A percentile compares a stretch with the other conserved stretches of the same genome.
Evolutionary conservation across 169 alveolate species (phyloP).

Genomic region (Miamiensis avidus): DNA sequence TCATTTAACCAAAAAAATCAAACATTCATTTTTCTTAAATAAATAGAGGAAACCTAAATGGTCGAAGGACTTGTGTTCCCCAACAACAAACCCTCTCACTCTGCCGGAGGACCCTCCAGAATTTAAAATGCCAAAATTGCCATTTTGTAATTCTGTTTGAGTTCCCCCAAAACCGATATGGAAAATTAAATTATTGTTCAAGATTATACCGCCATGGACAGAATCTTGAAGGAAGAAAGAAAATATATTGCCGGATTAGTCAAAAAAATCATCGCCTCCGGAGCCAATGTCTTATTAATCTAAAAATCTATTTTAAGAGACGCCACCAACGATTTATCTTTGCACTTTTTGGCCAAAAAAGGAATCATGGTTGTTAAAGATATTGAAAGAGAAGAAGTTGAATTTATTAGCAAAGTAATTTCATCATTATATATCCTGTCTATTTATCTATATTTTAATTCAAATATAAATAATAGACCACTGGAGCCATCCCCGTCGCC

Average conservation of each 20-base stretch:
- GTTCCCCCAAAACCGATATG: conserved; percentile 99
- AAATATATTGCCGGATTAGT: conserved; percentile 95
- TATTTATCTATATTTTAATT: no score
- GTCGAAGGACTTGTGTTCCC: conserved; percentile 98
- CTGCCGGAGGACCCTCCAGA: conserved; percentile 97
- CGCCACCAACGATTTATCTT: conserved; percentile 96
- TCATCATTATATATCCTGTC: neutral
- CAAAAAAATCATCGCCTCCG: conserved; percentile 97
- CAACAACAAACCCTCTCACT: conserved; percentile 93
- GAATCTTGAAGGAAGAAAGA: conserved; percentile 98
- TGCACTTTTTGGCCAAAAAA: conserved; percentile 97
- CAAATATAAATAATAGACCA: conserved; percentile 56
- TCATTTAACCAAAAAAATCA: no score
- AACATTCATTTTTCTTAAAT: no score
- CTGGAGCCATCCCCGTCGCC: conserved; percentile 96
- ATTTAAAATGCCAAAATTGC: conserved; percentile 96
- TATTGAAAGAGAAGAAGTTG: conserved; percentile 98
- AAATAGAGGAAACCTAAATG: conserved; percentile 95
- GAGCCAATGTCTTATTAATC: conserved; percentile 97
- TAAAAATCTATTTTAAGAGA: conserved; percentile 98
- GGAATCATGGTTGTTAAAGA: conserved; percentile 97
- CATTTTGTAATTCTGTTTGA: conserved; percentile 97
- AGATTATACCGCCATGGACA: conserved; percentile 95
- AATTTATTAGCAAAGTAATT: conserved; percentile 87
- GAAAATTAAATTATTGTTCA: conserved; percentile 96